Conservation (phyloP, 495 filamentous ascomycete species). For the Hypoxylon rickii region DNA sequence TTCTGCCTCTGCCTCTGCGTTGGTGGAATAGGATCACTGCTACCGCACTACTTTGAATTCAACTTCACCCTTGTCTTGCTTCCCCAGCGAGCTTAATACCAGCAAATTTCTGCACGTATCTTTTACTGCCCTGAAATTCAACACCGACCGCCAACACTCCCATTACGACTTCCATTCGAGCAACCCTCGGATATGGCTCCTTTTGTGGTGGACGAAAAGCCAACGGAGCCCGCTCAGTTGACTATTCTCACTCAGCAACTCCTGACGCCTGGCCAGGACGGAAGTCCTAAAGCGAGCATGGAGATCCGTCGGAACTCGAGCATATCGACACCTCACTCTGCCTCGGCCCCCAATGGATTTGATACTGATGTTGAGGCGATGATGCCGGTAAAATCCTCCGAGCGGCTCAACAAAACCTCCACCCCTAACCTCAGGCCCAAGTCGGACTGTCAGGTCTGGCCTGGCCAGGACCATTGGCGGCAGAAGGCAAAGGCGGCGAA, state of each 20-base stretch:
- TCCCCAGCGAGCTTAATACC: not conserved
- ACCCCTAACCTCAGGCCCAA: constrained; percentile 38
- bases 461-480: constrained; percentile 55
- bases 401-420: constrained; percentile 38
- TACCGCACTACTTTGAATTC: not conserved
- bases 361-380: constrained; percentile 56
- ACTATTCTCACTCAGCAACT: constrained; percentile 38
- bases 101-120: not conserved
- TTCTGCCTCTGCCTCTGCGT: not conserved
- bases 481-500: constrained; percentile 53
- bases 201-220: constrained; percentile 23
- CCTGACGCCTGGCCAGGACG: constrained; percentile 32
- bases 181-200: constrained; percentile 28
- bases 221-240: constrained; percentile 38
- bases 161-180: not conserved
- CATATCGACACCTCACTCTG: constrained; percentile 45
- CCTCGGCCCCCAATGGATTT: constrained; percentile 46
- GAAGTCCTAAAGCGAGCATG: constrained; percentile 17
- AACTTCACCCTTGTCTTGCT: not conserved
- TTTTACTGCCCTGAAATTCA: not conserved
- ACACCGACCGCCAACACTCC: not conserved
- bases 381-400: constrained; percentile 37
- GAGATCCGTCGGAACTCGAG: constrained; percentile 35
- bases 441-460: constrained; percentile 54
- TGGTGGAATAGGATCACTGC: not conserved